These are phyloP conservation scores for Cryomyces minteri DNA, from an alignment of 495 filamentous ascomycete genomes.

Conservation along the genomic window DNA sequence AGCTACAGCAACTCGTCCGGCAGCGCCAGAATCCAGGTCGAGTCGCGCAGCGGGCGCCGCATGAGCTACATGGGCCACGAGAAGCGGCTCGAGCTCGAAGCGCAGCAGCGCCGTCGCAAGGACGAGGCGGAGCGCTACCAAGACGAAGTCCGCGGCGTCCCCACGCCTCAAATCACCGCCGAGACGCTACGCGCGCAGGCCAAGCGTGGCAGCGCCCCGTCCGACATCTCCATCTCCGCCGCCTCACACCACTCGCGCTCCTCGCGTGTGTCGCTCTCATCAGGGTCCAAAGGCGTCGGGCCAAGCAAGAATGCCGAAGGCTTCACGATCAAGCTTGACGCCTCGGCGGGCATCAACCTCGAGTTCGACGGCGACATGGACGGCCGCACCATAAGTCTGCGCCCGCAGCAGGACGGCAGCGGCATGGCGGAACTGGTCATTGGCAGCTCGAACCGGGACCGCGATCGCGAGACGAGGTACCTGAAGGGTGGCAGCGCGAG, in stretches of 20 bases:
- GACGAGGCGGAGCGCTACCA: background rate
- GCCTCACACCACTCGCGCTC: background rate
- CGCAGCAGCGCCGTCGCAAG: background rate
- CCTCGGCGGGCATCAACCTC: background rate
- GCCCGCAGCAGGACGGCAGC: background rate
- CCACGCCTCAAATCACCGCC: background rate
- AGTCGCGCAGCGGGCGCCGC: background rate
- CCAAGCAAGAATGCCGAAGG: background rate
- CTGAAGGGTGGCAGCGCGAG: background rate
- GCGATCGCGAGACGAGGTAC: background rate
- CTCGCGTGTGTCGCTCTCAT: background rate
- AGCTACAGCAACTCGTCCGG: background rate
- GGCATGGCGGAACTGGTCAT: background rate
- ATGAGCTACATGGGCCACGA: background rate
- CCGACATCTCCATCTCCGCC: background rate
- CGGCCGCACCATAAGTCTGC: background rate
- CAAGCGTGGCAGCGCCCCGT: background rate
- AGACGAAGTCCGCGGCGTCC: background rate
- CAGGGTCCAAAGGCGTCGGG: background rate
- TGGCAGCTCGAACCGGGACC: background rate
- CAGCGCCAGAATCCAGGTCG: background rate
- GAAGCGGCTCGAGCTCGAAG: background rate
- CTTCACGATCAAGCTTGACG: background rate
- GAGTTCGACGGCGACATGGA: background rate
- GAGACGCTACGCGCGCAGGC: background rate